Percentiles rank a stretch among this genome's conserved stretches.
Conservation (phyloP, 768 basidiomycete species). For the Tricholoma sp. region DNA sequence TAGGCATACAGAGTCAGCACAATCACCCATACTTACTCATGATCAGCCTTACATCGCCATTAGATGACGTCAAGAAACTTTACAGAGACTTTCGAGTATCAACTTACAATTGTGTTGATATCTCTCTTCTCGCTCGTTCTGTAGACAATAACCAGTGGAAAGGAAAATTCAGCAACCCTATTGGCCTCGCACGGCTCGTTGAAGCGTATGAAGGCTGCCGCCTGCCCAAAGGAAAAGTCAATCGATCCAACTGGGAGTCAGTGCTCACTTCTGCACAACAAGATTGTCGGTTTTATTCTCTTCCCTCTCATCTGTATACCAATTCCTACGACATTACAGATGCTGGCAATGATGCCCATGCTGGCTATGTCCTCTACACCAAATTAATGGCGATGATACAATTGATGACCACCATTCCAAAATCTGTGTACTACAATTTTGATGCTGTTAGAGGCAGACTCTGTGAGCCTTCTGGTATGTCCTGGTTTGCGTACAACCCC, state of each 20-base stretch:
- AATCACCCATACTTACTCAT: neutral
- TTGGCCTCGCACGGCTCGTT: slow-evolving; percentile 65
- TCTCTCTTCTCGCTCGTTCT: slow-evolving; percentile 62
- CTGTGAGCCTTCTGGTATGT: slow-evolving; percentile 35
- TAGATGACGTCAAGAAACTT: slow-evolving; percentile 69
- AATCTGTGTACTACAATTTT: slow-evolving; percentile 52
- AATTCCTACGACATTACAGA: slow-evolving; percentile 34
- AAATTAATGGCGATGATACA: slow-evolving; percentile 40
- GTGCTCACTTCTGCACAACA: slow-evolving; percentile 40
- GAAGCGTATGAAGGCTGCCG: slow-evolving; percentile 50
- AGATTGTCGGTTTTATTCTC: slow-evolving; percentile 47
- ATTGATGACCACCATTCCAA: slow-evolving; percentile 27
- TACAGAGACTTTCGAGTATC: slow-evolving; percentile 41
- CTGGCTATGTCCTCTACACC: slow-evolving; percentile 51
- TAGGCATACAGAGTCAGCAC: slow-evolving; percentile 64
- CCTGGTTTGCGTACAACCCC: slow-evolving; percentile 60
- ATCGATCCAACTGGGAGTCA: slow-evolving; percentile 68
- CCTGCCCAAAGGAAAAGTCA: slow-evolving; percentile 55
- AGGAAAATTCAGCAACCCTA: slow-evolving; percentile 53
- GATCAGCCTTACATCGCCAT: slow-evolving; percentile 1
- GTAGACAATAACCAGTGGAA: slow-evolving; percentile 73
- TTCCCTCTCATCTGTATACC: neutral
- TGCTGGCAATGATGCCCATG: slow-evolving; percentile 68
- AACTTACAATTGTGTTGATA: slow-evolving; percentile 57
- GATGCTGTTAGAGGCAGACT: slow-evolving; percentile 43